Evolutionary conservation across 2,329 filamentous ascomycete species (phyloP).

Genomic region (Aureobasidium musti): DNA sequence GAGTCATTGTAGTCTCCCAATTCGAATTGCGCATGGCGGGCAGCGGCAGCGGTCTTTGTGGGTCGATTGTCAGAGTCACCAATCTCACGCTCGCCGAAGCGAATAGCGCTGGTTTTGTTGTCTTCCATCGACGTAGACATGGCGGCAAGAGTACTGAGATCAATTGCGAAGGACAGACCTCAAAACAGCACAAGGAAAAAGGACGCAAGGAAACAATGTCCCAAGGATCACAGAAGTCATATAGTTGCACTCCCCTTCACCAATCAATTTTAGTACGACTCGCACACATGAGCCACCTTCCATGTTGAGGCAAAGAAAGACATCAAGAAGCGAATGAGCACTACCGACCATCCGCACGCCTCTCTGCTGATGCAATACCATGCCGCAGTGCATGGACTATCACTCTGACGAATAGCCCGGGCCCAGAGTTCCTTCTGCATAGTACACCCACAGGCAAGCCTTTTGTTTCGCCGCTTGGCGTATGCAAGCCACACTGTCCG

Average conservation of each 20-base stretch:
- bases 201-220: background rate
- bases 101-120: slow-evolving; percentile 18
- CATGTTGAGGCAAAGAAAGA: background rate
- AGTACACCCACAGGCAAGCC: background rate
- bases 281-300: slow-evolving; percentile 7
- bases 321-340: background rate
- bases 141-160: background rate
- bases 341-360: slow-evolving; percentile 3
- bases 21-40: slow-evolving; percentile 21
- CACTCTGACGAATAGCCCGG: background rate
- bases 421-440: slow-evolving; percentile 6
- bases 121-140: slow-evolving; percentile 14
- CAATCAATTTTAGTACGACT: slow-evolving; percentile 5
- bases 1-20: slow-evolving; percentile 14
- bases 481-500: background rate
- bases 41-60: slow-evolving; percentile 23
- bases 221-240: slow-evolving; percentile 2
- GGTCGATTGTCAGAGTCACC: background rate
- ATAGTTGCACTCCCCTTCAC: background rate
- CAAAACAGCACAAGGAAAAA: background rate
- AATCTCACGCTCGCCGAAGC: slow-evolving; percentile 19
- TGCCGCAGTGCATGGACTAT: slow-evolving; percentile 14
- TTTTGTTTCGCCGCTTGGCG: background rate
- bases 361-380: background rate
- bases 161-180: background rate